Conservation (phyloP, 2,329 filamentous ascomycete genomes). For the Dactylellina haptotyla region DNA sequence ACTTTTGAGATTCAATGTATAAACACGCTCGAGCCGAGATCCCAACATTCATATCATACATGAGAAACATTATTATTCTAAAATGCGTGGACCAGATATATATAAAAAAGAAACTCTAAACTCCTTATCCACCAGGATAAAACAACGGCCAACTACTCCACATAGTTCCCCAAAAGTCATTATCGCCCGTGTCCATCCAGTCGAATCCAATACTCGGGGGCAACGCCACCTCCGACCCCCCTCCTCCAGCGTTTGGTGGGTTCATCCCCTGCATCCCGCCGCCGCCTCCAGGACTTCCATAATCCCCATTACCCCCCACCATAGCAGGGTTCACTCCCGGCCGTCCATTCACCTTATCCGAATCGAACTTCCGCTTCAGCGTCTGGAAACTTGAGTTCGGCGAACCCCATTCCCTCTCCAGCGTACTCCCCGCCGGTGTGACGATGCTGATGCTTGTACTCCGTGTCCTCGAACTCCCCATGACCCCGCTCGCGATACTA, state of each 20-base stretch:
- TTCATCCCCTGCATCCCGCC: not conserved
- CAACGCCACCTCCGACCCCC: not conserved
- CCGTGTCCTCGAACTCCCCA: constrained; percentile 25
- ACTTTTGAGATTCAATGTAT: constrained; percentile 9
- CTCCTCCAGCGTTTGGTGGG: not conserved
- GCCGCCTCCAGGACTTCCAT: constrained; percentile 6
- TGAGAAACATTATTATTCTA: no score
- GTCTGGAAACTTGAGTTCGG: constrained; percentile 10
- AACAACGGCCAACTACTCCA: constrained; percentile 53
- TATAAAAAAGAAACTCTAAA: not conserved
- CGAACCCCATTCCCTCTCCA: constrained; percentile 2
- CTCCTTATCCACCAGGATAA: constrained; percentile 24
- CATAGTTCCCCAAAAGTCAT: constrained; percentile 51
- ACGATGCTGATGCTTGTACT: constrained; percentile 39
- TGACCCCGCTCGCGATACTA: constrained; percentile 9
- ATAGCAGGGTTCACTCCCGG: not conserved
- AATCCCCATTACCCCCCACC: constrained; percentile 10
- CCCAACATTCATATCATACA: not conserved
- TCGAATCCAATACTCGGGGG: constrained; percentile 48
- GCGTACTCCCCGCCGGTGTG: not conserved
- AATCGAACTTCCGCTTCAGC: constrained; percentile 25
- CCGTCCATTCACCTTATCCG: constrained; percentile 4
- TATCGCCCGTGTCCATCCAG: constrained; percentile 27
- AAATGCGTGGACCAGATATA: not conserved
- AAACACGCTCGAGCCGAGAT: constrained; percentile 2